These are phyloP conservation scores for Casaregolazyma lundiana DNA, from an alignment of 1,139 yeast genomes.

Conservation along the genomic window DNA sequence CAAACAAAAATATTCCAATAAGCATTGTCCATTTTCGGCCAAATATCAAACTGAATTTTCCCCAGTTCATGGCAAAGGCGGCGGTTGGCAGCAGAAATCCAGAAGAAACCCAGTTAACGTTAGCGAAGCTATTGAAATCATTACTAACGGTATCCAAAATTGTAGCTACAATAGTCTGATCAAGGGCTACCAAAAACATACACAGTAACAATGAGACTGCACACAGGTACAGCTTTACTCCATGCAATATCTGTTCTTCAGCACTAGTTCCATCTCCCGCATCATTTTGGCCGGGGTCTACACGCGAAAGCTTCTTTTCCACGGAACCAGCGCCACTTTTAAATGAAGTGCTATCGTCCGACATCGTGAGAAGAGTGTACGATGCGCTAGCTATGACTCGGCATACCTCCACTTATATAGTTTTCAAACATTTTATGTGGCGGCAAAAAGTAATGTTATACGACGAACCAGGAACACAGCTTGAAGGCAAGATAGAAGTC, in stretches of 20 bases:
- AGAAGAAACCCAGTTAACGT: slow-evolving; percentile 57
- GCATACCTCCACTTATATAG: too few relatives aligned
- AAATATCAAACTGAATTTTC: slow-evolving; percentile 54
- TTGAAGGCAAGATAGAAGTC: too few relatives aligned
- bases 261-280: slow-evolving; percentile 26
- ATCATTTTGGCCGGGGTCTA: slow-evolving; percentile 12
- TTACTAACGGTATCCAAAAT: slow-evolving; percentile 51
- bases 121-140: slow-evolving; percentile 49
- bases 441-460: too few relatives aligned
- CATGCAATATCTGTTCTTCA: slow-evolving; percentile 37
- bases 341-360: too few relatives aligned
- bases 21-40: slow-evolving; percentile 55
- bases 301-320: not conserved
- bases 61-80: slow-evolving; percentile 55
- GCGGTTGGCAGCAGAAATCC: slow-evolving; percentile 61
- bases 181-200: slow-evolving; percentile 57
- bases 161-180: slow-evolving; percentile 60
- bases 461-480: too few relatives aligned
- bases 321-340: not conserved
- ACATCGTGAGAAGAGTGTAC: too few relatives aligned
- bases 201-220: slow-evolving; percentile 44
- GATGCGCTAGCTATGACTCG: too few relatives aligned
- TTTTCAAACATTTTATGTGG: too few relatives aligned
- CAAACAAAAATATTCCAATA: slow-evolving; percentile 51
- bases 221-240: slow-evolving; percentile 40